phyloP scores from a whole-genome alignment of 495 filamentous ascomycete species.

The Hypoxylon lenormandii region DNA sequence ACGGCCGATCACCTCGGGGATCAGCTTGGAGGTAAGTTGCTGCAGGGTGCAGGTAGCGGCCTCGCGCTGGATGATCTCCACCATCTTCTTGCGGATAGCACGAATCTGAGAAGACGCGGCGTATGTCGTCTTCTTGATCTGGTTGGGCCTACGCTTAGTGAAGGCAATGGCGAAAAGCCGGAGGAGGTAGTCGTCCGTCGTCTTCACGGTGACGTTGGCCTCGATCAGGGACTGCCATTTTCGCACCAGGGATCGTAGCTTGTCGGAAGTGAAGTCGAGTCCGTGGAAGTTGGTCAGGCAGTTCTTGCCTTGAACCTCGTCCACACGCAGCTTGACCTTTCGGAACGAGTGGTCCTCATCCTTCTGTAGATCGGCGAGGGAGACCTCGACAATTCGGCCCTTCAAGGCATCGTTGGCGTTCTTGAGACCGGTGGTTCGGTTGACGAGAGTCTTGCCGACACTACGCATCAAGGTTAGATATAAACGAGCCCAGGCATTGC shows the following conservation, averaged over 20 bases:
- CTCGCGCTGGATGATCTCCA: slow-evolving; percentile 97
- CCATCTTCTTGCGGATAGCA: slow-evolving; percentile 98
- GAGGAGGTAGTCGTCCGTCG: slow-evolving; percentile 98
- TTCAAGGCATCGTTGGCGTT: slow-evolving; percentile 99
- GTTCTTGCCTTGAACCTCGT: slow-evolving; percentile 99
- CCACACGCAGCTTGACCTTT: slow-evolving; percentile 98
- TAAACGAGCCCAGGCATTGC: slow-evolving; percentile 4
- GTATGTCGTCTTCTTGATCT: slow-evolving; percentile 99
- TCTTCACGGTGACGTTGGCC: slow-evolving; percentile 99
- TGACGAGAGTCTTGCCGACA: slow-evolving; percentile 98
- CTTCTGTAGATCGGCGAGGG: slow-evolving; percentile 97
- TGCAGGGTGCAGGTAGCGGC: slow-evolving; percentile 90
- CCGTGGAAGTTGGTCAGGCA: slow-evolving; percentile 99
- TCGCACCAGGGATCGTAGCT: slow-evolving; percentile 96
- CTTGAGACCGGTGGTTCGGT: slow-evolving; percentile 98
- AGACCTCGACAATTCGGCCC: slow-evolving; percentile 98
- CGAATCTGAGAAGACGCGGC: slow-evolving; percentile 95
- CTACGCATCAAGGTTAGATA: slow-evolving; percentile 64
- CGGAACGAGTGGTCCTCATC: slow-evolving; percentile 99
- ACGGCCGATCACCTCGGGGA: slow-evolving; percentile 98
- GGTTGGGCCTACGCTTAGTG: slow-evolving; percentile 97
- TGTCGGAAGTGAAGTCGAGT: slow-evolving; percentile 99
- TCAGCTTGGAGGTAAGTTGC: slow-evolving; percentile 96
- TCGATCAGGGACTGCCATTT: slow-evolving; percentile 99
- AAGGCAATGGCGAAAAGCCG: slow-evolving; percentile 98